These are phyloP conservation scores for Boletellus ananas DNA, from an alignment of 768 basidiomycete species.

Conservation along the genomic window DNA sequence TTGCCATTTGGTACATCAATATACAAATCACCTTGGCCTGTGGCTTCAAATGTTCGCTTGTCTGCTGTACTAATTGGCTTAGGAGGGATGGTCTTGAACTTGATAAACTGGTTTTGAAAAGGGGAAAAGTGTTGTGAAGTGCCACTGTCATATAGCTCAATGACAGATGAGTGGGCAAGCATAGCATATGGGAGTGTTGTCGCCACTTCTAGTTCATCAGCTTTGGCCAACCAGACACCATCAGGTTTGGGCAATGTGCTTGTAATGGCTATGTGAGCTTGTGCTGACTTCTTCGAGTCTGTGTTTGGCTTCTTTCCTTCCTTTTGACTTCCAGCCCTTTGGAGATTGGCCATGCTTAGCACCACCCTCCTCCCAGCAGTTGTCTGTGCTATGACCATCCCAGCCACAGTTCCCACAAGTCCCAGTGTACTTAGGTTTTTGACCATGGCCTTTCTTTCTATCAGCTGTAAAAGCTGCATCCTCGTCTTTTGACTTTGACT, in stretches of 20 bases:
- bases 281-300: no score
- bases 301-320: no score
- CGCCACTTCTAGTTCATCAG: no score
- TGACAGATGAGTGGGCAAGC: background rate
- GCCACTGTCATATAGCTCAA: background rate
- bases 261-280: no score
- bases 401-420: conserved; percentile 7
- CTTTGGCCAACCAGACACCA: background rate
- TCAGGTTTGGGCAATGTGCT: background rate
- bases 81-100: no score
- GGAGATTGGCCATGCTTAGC: conserved; percentile 1
- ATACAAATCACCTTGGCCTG: background rate
- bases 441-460: no score
- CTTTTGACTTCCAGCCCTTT: background rate
- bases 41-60: background rate
- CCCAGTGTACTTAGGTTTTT: no score
- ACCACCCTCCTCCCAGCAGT: conserved; percentile 14
- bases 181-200: no score
- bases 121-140: background rate
- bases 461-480: no score
- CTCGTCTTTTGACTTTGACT: no score
- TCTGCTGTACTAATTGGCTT: no score
- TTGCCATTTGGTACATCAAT: background rate
- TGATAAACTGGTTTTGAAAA: background rate
- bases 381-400: background rate